A percentile compares a stretch with the other conserved stretches of the same genome.
Evolutionary conservation across 2,329 filamentous ascomycete species (phyloP).

Genomic region (Aspergillus novoparasiticus): DNA sequence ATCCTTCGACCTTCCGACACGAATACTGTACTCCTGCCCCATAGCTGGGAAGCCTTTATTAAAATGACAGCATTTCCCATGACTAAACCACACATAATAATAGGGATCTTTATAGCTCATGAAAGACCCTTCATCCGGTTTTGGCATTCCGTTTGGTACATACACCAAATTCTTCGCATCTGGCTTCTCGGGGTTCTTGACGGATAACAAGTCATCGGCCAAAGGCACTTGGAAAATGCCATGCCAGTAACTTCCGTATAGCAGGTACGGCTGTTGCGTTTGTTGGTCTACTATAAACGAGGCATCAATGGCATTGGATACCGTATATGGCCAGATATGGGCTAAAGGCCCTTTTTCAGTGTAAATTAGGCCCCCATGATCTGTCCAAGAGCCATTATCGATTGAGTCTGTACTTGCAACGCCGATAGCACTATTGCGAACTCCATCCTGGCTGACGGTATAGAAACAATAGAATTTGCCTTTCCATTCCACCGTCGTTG

Average conservation of each 20-base stretch:
- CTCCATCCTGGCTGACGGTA: conserved; percentile 31
- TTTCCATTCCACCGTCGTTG: conserved; percentile 32
- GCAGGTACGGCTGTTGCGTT: conserved; percentile 32
- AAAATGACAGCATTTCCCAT: conserved; percentile 41
- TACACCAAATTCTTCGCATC: conserved; percentile 33
- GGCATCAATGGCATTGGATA: conserved; percentile 42
- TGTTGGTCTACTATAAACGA: conserved; percentile 32
- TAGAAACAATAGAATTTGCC: conserved; percentile 42
- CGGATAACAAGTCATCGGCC: conserved; percentile 31
- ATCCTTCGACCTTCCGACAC: conserved; percentile 36
- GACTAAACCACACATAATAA: conserved; percentile 45
- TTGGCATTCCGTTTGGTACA: conserved; percentile 20
- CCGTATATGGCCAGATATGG: conserved; percentile 32
- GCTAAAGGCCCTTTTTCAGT: conserved; percentile 31
- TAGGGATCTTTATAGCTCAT: conserved; percentile 39
- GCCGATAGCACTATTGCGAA: conserved; percentile 39
- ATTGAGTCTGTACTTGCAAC: conserved; percentile 34
- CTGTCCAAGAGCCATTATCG: conserved; percentile 31
- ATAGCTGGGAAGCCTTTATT: conserved; percentile 25
- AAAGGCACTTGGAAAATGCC: conserved; percentile 41
- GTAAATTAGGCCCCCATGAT: conserved; percentile 39
- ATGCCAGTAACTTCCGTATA: conserved; percentile 40
- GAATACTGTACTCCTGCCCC: conserved; percentile 41
- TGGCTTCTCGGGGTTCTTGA: conserved; percentile 24
- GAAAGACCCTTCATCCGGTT: conserved; percentile 39